Evolutionary conservation across 2,329 filamentous ascomycete genomes (phyloP).

Genomic region (Penicillium griseofulvum): DNA sequence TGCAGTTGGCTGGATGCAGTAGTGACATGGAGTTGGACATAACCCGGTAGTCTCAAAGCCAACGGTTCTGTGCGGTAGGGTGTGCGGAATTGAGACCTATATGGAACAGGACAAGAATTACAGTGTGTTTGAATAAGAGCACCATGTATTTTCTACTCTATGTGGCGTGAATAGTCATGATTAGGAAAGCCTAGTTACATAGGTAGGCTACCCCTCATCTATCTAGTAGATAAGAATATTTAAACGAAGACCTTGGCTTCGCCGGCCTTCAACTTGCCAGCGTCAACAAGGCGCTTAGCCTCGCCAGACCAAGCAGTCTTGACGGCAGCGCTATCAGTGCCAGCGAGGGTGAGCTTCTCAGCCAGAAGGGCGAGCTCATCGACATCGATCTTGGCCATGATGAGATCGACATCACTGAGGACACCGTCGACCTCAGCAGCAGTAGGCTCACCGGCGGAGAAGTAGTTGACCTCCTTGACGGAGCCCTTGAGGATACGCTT

Average conservation of each 20-base stretch:
- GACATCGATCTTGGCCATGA: conserved; percentile 84
- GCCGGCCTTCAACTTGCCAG: conserved; percentile 81
- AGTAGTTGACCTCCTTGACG: conserved; percentile 98
- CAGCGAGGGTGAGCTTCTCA: conserved; percentile 69
- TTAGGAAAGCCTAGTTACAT: neutral
- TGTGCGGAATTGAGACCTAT: neutral
- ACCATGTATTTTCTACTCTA: conserved; percentile 15
- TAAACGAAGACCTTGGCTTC: conserved; percentile 63
- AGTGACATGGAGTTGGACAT: neutral
- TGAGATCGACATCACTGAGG: conserved; percentile 77
- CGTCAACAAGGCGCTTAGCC: conserved; percentile 71
- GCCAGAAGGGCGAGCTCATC: conserved; percentile 87
- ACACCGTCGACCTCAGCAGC: conserved; percentile 76
- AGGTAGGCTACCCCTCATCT: conserved; percentile 7
- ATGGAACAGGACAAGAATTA: neutral
- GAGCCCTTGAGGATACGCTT: conserved; percentile 93
- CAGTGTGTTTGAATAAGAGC: neutral
- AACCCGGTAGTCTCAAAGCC: neutral
- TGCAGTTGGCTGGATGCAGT: neutral
- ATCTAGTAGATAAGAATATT: conserved; percentile 7
- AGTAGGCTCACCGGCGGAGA: conserved; percentile 69
- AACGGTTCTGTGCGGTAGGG: neutral
- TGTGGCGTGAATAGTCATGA: conserved; percentile 16
- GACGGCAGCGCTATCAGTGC: conserved; percentile 79
- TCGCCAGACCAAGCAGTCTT: conserved; percentile 79